Evolutionary conservation across 23 red algal genomes (phyloP), one percentile per base, ranked within the genome.

Genomic region (Pyropia haitanensis): DNA sequence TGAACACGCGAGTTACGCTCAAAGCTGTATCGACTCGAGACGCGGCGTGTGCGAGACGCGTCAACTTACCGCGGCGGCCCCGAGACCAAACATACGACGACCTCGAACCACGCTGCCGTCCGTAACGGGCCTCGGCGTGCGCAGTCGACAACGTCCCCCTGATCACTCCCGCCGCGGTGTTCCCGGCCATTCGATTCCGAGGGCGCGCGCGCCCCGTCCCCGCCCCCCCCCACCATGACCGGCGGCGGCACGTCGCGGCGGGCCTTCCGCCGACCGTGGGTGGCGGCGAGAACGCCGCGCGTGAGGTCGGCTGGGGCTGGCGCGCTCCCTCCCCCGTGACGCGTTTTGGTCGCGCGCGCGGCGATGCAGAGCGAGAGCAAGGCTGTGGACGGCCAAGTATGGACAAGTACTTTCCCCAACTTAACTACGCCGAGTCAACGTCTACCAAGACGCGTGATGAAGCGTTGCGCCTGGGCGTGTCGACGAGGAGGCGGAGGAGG

Each of bases 51-150:
- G 87, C 12, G 73, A 71, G 21, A 69, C 58, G 31, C 78, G 60
- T 75, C 20, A 91, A 83, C 77, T 82, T 91, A n/a, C 61, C 68
- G 71, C 3, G 81, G 81, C 22, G 81, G 81, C 28, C 81, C 76
- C 49, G 70, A 71, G 12, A 75, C 73, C 19, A 77, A n/a, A n/a
- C n/a, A n/a, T n/a, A 86, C 46, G 65, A 76, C 30, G 81, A 76
- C 20, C 76, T 86, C n/a, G 81, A 86, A 86, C 61, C 73, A 61
- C 49, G 27, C 76, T 50, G 70, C 71, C 34, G 57, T 67, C 30
- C 64, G n/a, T 86, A 18, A 60, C 65, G 24, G 81, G 81, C 29
- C 60, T n/a, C 58, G 18, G 65, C 29, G 19, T 34, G 68, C 7
- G 12, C 58, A n/a, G 59, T 61, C 4, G 81, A 86, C 63, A 56